phyloP scores from a whole-genome alignment of 257 asterid genomes.

The Craterostigma plantagineum region DNA sequence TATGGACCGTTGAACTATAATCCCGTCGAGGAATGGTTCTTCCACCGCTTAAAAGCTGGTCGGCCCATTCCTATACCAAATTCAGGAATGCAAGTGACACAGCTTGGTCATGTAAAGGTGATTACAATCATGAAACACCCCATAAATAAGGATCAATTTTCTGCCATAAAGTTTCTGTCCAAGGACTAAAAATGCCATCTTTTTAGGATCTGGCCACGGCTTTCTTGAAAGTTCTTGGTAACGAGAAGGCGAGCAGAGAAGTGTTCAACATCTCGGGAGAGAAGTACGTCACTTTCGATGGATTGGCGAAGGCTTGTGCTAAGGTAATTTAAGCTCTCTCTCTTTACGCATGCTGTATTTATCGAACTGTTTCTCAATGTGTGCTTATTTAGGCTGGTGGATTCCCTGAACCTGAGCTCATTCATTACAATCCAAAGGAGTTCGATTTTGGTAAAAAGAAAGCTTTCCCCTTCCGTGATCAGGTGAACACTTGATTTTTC shows the following conservation, averaged over 20 bases:
- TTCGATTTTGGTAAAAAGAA: conserved; percentile 94
- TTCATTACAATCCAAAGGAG: conserved; percentile 91
- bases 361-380: conserved; percentile 5
- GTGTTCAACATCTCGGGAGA: conserved; percentile 87
- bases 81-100: conserved; percentile 81
- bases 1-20: conserved; percentile 90
- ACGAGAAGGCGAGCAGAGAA: conserved; percentile 73
- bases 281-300: conserved; percentile 82
- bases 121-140: background rate
- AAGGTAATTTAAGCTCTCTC: conserved; percentile 26
- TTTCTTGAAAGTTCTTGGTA: conserved; percentile 71
- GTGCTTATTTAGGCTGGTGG: conserved; percentile 53
- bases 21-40: conserved; percentile 97
- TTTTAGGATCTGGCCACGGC: conserved; percentile 74
- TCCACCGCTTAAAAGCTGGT: conserved; percentile 89
- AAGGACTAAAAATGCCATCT: too few species aligned
- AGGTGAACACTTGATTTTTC: conserved; percentile 27
- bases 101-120: conserved; percentile 97
- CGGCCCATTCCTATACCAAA: conserved; percentile 89
- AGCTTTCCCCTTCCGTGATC: conserved; percentile 85
- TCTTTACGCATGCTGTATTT: too few species aligned
- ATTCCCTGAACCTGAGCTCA: conserved; percentile 81
- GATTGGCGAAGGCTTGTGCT: conserved; percentile 90
- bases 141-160: too few species aligned
- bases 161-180: too few species aligned